Evolutionary conservation across 2,329 filamentous ascomycete species (phyloP).

Genomic region (Paecilomyces sp.): DNA sequence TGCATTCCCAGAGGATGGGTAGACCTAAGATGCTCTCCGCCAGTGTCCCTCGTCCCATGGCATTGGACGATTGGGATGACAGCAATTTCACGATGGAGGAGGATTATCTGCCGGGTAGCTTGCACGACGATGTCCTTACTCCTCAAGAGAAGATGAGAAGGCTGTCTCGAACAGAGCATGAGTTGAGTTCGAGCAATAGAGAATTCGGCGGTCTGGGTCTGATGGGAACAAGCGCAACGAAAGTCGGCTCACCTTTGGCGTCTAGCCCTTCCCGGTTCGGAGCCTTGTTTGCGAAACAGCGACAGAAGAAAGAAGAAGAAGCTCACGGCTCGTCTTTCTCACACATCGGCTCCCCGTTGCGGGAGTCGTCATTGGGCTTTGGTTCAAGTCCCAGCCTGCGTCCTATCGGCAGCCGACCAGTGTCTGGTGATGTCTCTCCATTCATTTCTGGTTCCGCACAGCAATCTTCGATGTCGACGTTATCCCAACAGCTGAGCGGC

Average conservation of each 20-base stretch:
- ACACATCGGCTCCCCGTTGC: constrained; percentile 59
- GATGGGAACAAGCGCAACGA: constrained; percentile 40
- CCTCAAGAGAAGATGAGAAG: constrained; percentile 55
- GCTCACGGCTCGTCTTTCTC: constrained; percentile 41
- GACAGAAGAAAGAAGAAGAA: constrained; percentile 46
- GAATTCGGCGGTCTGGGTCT: constrained; percentile 47
- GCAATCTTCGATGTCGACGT: constrained; percentile 54
- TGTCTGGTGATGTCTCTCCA: constrained; percentile 42
- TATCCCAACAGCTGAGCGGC: constrained; percentile 50
- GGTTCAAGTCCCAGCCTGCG: constrained; percentile 45
- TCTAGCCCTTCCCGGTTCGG: constrained; percentile 58
- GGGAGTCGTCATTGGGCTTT: constrained; percentile 51
- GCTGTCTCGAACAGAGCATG: constrained; percentile 52
- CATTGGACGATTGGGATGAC: constrained; percentile 53
- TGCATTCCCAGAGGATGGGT: constrained; percentile 61
- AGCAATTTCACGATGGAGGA: constrained; percentile 73
- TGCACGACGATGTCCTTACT: constrained; percentile 57
- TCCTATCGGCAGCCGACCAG: constrained; percentile 41
- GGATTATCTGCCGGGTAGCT: constrained; percentile 70
- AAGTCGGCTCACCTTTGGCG: constrained; percentile 49
- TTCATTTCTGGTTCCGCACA: constrained; percentile 50
- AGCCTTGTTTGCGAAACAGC: constrained; percentile 49
- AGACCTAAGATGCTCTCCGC: constrained; percentile 52
- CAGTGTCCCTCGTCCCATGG: constrained; percentile 48
- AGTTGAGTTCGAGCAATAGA: constrained; percentile 39